phyloP scores from a whole-genome alignment of 2,329 filamentous ascomycete species.

The Hymenoscyphus repandus region DNA sequence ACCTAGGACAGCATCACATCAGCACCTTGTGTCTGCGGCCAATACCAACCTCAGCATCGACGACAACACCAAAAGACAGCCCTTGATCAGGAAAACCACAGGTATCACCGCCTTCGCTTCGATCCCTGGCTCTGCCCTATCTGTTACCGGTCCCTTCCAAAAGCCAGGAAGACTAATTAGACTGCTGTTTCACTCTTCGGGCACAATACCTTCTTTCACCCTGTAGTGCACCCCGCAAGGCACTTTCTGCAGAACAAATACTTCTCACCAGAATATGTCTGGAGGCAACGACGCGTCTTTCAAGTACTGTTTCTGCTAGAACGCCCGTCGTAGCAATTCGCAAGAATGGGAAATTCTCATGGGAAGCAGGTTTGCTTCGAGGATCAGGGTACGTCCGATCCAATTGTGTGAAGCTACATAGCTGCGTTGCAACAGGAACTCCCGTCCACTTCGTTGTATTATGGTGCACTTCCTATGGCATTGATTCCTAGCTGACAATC shows the following conservation, averaged over 20 bases:
- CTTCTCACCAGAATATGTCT: constrained; percentile 18
- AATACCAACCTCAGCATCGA: background rate
- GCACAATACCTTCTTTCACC: background rate
- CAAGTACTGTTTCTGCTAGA: constrained; percentile 9
- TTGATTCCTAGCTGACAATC: constrained; percentile 15
- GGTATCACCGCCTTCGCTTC: background rate
- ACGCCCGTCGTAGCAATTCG: constrained; percentile 8
- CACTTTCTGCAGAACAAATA: constrained; percentile 2
- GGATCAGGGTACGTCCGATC: constrained; percentile 71
- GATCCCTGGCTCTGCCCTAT: background rate
- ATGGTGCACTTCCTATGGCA: background rate
- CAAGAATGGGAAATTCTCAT: constrained; percentile 83
- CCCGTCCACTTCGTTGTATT: background rate
- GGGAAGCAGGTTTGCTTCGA: constrained; percentile 89
- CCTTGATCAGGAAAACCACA: background rate
- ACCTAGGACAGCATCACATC: no score
- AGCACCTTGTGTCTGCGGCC: no score
- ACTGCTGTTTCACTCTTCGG: no score
- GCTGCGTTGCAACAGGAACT: background rate
- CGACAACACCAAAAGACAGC: background rate
- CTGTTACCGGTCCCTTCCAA: background rate
- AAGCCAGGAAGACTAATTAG: no score
- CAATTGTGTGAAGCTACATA: background rate
- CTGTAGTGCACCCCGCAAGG: background rate
- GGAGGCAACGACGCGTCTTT: constrained; percentile 12